phyloP scores from a whole-genome alignment of 2,329 filamentous ascomycete species.

The Eutypa lata region DNA sequence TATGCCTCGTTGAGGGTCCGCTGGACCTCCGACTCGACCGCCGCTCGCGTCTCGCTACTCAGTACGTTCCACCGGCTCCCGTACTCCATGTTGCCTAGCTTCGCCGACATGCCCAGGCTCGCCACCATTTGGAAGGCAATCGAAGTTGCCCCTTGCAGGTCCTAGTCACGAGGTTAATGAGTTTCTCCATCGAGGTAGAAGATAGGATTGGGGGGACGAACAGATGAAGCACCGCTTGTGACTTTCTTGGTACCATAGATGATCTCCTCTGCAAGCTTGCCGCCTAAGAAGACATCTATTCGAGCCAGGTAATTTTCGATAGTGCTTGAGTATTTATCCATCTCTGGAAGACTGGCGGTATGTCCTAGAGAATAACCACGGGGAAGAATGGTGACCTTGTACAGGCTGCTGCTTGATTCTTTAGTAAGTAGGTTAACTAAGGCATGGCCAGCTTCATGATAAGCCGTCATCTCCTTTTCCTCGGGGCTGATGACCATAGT shows the following conservation, averaged over 20 bases:
- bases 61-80: constrained; percentile 75
- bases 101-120: constrained; percentile 81
- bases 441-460: constrained; percentile 94
- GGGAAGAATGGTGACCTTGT: constrained; percentile 97
- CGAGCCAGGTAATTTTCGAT: constrained; percentile 77
- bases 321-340: constrained; percentile 89
- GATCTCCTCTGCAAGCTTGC: constrained; percentile 87
- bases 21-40: constrained; percentile 87
- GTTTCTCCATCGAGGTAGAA: neutral
- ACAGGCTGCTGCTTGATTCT: constrained; percentile 71
- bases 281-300: constrained; percentile 79
- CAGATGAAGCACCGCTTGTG: constrained; percentile 78
- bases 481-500: constrained; percentile 88
- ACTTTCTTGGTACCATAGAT: constrained; percentile 90
- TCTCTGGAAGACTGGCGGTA: constrained; percentile 82
- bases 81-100: constrained; percentile 87
- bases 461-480: constrained; percentile 94
- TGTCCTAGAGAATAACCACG: constrained; percentile 83
- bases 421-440: constrained; percentile 80
- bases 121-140: constrained; percentile 88
- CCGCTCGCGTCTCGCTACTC: constrained; percentile 79
- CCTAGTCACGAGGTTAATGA: constrained; percentile 44
- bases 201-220: constrained; percentile 40
- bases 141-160: constrained; percentile 78
- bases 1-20: constrained; percentile 80